A percentile compares a stretch with the other conserved stretches of the same genome.
phyloP scores from a whole-genome alignment of 2,329 filamentous ascomycete species.

The Monosporascus sp. region DNA sequence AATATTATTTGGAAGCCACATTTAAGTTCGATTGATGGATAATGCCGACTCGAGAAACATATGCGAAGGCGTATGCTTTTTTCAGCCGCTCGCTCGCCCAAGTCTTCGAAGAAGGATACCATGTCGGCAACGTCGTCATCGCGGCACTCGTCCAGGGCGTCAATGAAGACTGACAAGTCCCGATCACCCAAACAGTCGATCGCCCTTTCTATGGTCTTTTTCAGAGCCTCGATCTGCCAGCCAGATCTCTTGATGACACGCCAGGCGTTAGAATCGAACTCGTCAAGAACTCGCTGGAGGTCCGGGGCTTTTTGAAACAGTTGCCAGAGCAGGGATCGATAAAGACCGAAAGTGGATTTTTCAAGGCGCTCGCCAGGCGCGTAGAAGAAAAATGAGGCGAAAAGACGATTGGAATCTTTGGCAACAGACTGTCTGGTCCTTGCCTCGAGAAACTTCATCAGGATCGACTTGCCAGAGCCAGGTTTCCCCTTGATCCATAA shows the following conservation, averaged over 20 bases:
- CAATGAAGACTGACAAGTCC: neutral
- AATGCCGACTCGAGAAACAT: conserved; percentile 2
- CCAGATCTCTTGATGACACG: neutral
- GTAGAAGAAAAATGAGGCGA: conserved; percentile 15
- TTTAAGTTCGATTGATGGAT: neutral
- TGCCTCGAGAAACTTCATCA: too few relatives aligned
- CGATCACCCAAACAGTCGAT: too few relatives aligned
- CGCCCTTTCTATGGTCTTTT: too few relatives aligned
- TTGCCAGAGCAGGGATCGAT: conserved; percentile 15
- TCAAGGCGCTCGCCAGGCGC: conserved; percentile 13
- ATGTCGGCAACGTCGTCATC: neutral
- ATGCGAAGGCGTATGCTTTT: neutral
- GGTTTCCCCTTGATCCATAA: too few relatives aligned
- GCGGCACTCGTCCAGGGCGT: conserved; percentile 4
- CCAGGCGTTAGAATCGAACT: neutral
- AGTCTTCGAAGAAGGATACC: neutral
- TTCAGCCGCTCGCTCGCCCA: neutral
- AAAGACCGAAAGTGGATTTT: conserved; percentile 14
- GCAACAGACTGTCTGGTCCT: neutral
- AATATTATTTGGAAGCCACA: neutral
- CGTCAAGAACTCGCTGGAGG: neutral
- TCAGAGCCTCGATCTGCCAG: too few relatives aligned
- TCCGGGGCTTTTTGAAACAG: conserved; percentile 5
- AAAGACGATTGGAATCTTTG: too few relatives aligned
- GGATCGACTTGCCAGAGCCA: too few relatives aligned